Percentiles rank a stretch among this genome's conserved stretches.
These are phyloP conservation scores for Angomonas deanei DNA, from an alignment of 208 protist genomes.

Conservation along the genomic window DNA sequence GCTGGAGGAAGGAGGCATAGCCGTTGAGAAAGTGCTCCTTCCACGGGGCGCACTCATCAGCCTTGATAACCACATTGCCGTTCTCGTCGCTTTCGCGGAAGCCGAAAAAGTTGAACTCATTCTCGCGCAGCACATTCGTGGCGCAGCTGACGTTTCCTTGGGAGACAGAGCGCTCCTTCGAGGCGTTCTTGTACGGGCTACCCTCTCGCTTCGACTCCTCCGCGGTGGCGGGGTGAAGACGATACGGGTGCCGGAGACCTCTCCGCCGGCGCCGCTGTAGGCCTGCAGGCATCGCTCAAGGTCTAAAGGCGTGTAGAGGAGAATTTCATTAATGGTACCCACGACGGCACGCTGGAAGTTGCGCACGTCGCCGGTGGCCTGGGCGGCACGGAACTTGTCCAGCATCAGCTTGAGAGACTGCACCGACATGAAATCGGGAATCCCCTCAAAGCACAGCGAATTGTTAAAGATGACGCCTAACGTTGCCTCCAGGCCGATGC, in stretches of 20 bases:
- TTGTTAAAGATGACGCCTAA: slow-evolving; percentile 20
- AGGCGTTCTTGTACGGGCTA: neutral
- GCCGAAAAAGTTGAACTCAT: neutral
- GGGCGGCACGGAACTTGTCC: slow-evolving; percentile 16
- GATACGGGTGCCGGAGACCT: neutral
- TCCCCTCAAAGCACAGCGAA: slow-evolving; percentile 18
- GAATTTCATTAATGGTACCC: slow-evolving; percentile 30
- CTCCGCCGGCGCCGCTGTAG: neutral
- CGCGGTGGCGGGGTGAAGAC: neutral
- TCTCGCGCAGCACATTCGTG: neutral
- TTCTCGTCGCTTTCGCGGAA: neutral
- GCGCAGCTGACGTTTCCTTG: neutral
- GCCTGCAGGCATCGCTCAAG: neutral
- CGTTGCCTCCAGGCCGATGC: slow-evolving; percentile 22
- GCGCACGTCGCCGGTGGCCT: slow-evolving; percentile 25
- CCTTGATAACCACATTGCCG: neutral
- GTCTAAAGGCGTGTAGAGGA: slow-evolving; percentile 37
- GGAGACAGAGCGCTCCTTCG: neutral
- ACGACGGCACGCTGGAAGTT: slow-evolving; percentile 26
- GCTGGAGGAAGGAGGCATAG: neutral
- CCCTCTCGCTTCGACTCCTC: too few species aligned
- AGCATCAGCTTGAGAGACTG: slow-evolving; percentile 21
- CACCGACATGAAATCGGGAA: slow-evolving; percentile 18
- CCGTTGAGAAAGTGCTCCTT: neutral
- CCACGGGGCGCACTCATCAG: neutral